Evolutionary conservation across 495 filamentous ascomycete species (phyloP), one percentile per base, ranked within the genome.

Genomic region (Letharia lupina): DNA sequence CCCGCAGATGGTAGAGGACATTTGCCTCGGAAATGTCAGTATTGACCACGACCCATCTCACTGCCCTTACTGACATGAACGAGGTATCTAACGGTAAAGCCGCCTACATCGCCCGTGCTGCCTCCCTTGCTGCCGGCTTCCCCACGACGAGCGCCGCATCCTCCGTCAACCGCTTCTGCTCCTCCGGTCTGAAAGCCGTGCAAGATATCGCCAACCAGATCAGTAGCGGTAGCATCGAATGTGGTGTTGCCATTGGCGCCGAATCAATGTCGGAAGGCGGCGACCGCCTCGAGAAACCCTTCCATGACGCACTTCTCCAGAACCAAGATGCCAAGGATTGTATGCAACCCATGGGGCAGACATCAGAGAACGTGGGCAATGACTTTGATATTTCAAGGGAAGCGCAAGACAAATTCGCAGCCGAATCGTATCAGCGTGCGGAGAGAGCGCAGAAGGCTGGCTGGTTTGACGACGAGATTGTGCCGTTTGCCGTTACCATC

Each of bases 341-440:
- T 81, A 84, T 91, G 84, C 86, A 93, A 82, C 87, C 91, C 40
- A 98, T 98, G 94, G 94, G 94, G 0, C 94, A 96, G 85, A 98
- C 94, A 1, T 91, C 87, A 15, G 94, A 98, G 80, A 97, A 98
- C 70, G 90, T 98, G n/a, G 91, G 86, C 58, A 85, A 83, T 61
- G 93, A 97, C 78, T 98, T 98, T 73, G 82, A 87, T 66, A 87
- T 98, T 71, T 77, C 85, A 2, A 85, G 94, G 56, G 87, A 93
- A 73, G 73, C 73, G 68, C 91, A 96, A 75, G 94, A 98, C 75
- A 77, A 83, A 64, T 97, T 87, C 75, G 91, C 94, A 0, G 89
- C 89, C 12, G 90, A 95, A 80, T 90, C 86, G 15, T 97, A 89
- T 79, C 83, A 84, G 65, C 86, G 91, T 42, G 94, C 94, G 28